Evolutionary conservation across 2,329 filamentous ascomycete species (phyloP).

Genomic region (Exophiala sp.): DNA sequence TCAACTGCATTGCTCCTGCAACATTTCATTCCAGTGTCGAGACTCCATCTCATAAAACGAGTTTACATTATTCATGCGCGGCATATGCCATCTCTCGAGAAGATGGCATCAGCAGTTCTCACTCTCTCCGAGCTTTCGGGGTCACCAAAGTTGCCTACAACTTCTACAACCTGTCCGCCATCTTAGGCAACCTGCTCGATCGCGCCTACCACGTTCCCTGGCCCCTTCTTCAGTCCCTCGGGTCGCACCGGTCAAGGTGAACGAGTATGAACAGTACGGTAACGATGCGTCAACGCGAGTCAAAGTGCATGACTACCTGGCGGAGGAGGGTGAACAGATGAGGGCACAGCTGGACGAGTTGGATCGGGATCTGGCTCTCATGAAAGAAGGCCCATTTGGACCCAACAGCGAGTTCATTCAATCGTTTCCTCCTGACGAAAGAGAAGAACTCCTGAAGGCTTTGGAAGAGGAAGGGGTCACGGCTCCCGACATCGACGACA

Average conservation of each 20-base stretch:
- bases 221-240: conserved; percentile 2
- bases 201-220: conserved; percentile 7
- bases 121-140: conserved; percentile 25
- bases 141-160: conserved; percentile 26
- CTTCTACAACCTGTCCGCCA: conserved; percentile 21
- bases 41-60: too few relatives aligned
- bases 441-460: conserved; percentile 41
- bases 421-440: conserved; percentile 40
- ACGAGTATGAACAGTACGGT: conserved; percentile 43
- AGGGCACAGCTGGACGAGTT: conserved; percentile 39
- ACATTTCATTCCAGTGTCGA: background rate
- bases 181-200: conserved; percentile 20
- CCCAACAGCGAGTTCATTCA: conserved; percentile 44
- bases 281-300: conserved; percentile 35
- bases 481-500: conserved; percentile 32
- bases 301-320: conserved; percentile 39
- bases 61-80: conserved; percentile 20
- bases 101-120: conserved; percentile 31
- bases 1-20: background rate
- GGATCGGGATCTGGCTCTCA: conserved; percentile 38
- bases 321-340: conserved; percentile 36
- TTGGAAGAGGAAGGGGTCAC: conserved; percentile 38
- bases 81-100: conserved; percentile 27
- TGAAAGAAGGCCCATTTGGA: conserved; percentile 42
- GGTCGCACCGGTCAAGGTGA: conserved; percentile 38